Evolutionary conservation across 495 filamentous ascomycete species (phyloP), one percentile per base, ranked within the genome.

Genomic region (Pyrenula aspistea): DNA sequence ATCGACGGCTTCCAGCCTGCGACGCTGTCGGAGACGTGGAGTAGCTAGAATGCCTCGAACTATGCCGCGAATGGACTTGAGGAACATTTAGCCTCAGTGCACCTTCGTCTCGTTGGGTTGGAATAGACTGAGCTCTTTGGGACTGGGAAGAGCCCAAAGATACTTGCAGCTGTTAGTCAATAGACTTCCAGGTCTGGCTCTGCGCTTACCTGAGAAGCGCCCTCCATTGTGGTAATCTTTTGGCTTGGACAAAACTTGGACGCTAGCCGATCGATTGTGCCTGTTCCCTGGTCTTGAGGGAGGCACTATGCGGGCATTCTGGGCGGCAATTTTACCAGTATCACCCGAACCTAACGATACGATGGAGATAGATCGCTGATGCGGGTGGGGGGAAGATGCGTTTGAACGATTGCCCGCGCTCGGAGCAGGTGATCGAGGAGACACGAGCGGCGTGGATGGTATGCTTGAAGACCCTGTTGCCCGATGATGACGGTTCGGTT

Each of bases 321-420:
- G 22, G 74, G 71, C 71, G 55, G 66, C 62, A 49, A 63, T 59
- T 50, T 65, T 60, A 8, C 72, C 73, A 24, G 67, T 67, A 55
- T 86, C 80, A 55, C 83, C 82, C 53, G 80, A 84, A 15, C 88
- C 88, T 60, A 97, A 79, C 2, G 93, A 97, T 21, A 96, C 82
- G 59, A 98, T 97, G n/a, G 93, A 96, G 25, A 98, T 80, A 0
- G 92, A 96, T 65, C 92, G 71, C 58, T 83, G 80, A 65, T 88
- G 85, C 60, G 74, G 79, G 54, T 81, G 73, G 15, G 63, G 60
- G 1, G 62, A 53, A 10, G 19, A 20, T 10, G 19, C n/a, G 20
- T 24, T 20, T 21, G 50, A 21, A 20, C 10, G 4, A 52, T 20
- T 20, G 22, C 19, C n/a, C 4, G 50, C 50, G 10, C 19, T 52